Conservation (phyloP, 2,329 filamentous ascomycete species). For the Emergomyces pasteurianus region DNA sequence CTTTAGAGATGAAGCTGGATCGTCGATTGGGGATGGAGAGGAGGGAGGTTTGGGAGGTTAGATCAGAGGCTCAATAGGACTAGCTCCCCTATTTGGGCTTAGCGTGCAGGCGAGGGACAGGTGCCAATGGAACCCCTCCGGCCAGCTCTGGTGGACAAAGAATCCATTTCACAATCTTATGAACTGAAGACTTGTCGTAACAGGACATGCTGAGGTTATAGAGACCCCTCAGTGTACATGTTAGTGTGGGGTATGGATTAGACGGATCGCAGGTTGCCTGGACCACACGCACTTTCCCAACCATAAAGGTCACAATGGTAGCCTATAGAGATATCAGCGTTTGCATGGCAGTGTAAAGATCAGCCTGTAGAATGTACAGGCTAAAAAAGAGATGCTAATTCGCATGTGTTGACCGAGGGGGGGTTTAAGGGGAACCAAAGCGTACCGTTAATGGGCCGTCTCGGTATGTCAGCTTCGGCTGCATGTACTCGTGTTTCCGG, state of each 20-base stretch:
- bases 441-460: not conserved
- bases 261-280: conserved; percentile 3
- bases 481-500: not conserved
- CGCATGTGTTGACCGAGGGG: not conserved
- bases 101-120: too few species aligned
- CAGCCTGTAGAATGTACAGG: not conserved
- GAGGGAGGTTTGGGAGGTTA: too few species aligned
- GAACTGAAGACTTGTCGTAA: not conserved
- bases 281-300: too few species aligned
- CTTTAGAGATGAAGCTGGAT: too few species aligned
- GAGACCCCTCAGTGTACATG: not conserved
- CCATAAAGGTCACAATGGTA: not conserved
- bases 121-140: not conserved
- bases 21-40: too few species aligned
- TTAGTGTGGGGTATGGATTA: not conserved
- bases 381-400: not conserved
- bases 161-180: conserved; percentile 1
- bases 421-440: not conserved
- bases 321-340: not conserved
- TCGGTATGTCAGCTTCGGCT: not conserved
- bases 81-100: too few species aligned
- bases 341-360: not conserved
- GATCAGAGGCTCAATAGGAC: too few species aligned
- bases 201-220: too few species aligned
- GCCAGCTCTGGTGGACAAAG: not conserved